phyloP scores from a whole-genome alignment of 495 filamentous ascomycete genomes.

The Podospora pseudopauciseta region DNA sequence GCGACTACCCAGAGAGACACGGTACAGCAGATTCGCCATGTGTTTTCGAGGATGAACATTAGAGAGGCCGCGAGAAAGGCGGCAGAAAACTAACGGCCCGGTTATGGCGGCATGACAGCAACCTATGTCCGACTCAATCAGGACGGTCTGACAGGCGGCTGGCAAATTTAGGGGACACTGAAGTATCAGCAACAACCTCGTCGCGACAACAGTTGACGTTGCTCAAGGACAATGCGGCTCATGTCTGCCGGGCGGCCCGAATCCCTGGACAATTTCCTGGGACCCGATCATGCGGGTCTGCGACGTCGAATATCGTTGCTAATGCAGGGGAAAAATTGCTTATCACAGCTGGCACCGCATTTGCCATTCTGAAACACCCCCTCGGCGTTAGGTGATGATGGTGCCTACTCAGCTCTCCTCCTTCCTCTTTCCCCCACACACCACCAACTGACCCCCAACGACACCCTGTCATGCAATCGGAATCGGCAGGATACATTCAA shows the following conservation, averaged over 20 bases:
- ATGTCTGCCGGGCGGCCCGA: conserved; percentile 24
- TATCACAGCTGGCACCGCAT: conserved; percentile 22
- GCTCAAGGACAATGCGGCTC: conserved; percentile 26
- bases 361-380: conserved; percentile 26
- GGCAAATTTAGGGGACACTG: background rate
- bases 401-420: background rate
- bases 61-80: background rate
- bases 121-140: no score
- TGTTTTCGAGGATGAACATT: conserved; percentile 56
- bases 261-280: conserved; percentile 27
- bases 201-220: conserved; percentile 1
- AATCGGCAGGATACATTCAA: background rate
- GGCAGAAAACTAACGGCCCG: background rate
- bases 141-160: background rate
- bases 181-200: background rate
- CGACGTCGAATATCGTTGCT: conserved; percentile 29
- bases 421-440: background rate
- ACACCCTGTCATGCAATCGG: conserved; percentile 13
- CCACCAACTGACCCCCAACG: background rate
- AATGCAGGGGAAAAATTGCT: conserved; percentile 31
- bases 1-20: conserved; percentile 62
- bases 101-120: background rate
- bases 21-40: conserved; percentile 69
- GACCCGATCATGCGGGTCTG: conserved; percentile 31
- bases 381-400: conserved; percentile 16